Base-by-base conservation (phyloP, 2,329 filamentous ascomycete species). In the Seiridium cupressi region DNA sequence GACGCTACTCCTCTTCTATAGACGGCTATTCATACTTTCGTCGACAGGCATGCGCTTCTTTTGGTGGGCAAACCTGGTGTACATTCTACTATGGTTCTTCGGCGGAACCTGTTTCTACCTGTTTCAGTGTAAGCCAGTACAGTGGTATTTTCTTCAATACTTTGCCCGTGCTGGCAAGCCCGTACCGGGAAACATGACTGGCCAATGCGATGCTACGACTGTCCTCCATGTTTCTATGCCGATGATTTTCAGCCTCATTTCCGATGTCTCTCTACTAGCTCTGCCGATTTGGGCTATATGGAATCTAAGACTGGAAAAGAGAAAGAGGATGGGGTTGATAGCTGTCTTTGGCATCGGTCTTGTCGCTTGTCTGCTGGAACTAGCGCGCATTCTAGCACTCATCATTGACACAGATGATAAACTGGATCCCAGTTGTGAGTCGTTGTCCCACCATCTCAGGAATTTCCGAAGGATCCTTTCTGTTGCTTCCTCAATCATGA, bases 1-100 rank as follows among this genome's bases (percentile, higher is more conserved):
- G 66, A 67, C 65, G 9, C 44, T 69, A 18, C 66, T 69, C n/a
- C 65, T 68, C 64, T 68, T 69, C 51, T 69, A 69, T 49, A 63
- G 53, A 47, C 63, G 66, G 4, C 32, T 69, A 4, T 69, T 69
- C 59, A 53, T 68, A 0, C 63, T 67, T 36, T n/a, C 61, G 6
- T 64, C 64, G 42, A 58, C 61, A 18, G 60, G 51, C 5, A 57
- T 69, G 3, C 62, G 61, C 3, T 61, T 68, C 18, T 69, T 68
- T 59, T 69, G 66, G 67, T 68, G 66, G 66, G 54, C 59, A 10
- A 69, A 68, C 40, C 60, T 68, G 44, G 60, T 66, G 44, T 68
- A 68, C 60, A 62, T 64, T 44, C 46, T 65, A 32, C 60, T 68
- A 32, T 69, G 67, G 67, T 69, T 68, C 58, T 53, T 69, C 54